Percentiles rank a stretch among this genome's conserved stretches.
phyloP scores from a whole-genome alignment of 768 basidiomycete genomes.

The Boletus pseudopeckii region DNA sequence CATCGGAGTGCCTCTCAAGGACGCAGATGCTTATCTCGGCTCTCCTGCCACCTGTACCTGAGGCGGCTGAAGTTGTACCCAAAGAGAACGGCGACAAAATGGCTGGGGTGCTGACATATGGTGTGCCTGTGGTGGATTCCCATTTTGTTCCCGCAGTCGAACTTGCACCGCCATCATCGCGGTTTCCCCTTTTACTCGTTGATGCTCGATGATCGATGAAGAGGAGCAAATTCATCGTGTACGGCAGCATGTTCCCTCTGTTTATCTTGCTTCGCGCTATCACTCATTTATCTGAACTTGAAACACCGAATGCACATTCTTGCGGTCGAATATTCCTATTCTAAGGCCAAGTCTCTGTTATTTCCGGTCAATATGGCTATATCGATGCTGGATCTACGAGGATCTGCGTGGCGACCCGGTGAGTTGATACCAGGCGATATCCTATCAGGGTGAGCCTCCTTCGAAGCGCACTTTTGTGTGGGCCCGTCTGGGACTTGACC shows the following conservation, averaged over 20 bases:
- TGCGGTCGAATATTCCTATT: constrained; percentile 16
- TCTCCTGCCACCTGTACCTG: constrained; percentile 43
- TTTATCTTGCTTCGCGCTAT: constrained; percentile 18
- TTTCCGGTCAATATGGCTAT: constrained; percentile 6
- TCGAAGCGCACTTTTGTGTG: constrained; percentile 3
- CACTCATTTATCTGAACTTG: constrained; percentile 32
- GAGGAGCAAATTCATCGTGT: constrained; percentile 15
- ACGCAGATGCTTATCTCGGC: constrained; percentile 61
- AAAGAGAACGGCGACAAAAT: constrained; percentile 37
- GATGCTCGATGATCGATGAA: constrained; percentile 33
- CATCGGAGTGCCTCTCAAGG: constrained; percentile 47
- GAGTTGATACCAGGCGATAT: constrained; percentile 15
- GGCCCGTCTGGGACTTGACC: constrained; percentile 2
- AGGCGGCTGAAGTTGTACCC: constrained; percentile 14
- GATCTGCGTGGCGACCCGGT: constrained; percentile 15
- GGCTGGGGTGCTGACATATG: constrained; percentile 48
- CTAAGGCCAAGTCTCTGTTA: constrained; percentile 1
- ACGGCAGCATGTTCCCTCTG: constrained; percentile 14
- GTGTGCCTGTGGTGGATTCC: constrained; percentile 49
- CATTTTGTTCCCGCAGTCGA: constrained; percentile 58
- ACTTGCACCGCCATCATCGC: constrained; percentile 64
- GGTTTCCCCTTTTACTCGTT: constrained; percentile 73
- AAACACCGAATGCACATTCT: constrained; percentile 18
- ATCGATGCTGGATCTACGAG: constrained; percentile 10
- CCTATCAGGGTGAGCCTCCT: constrained; percentile 19